Base-by-base conservation (phyloP, 1,139 yeast genomes). In the Geotrichum histeridarum region DNA sequence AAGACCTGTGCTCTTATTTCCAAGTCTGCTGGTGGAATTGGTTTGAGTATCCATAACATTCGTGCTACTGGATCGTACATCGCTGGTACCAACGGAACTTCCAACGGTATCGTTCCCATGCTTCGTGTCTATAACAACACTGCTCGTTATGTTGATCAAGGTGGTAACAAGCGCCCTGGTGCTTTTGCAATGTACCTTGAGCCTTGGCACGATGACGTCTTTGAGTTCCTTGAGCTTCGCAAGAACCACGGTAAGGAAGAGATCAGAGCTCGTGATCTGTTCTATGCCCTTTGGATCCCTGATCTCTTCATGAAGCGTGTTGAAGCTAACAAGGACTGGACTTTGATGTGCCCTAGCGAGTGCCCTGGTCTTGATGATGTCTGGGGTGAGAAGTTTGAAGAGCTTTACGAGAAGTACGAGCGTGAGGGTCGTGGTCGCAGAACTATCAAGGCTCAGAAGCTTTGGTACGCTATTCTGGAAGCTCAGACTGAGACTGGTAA, bases 91-190 rank as follows among this genome's bases (percentile, higher is more conserved):
- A 88, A 87, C 66, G 96, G 96, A 64, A 84, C 91, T 37, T 86
- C 95, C 31, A 88, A 84, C 64, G 96, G 96, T 60, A 77, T 88
- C 60, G 83, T 88, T 58, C 96, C 96, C 49, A 88, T 88, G 96
- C 79, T 88, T 55, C 81, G 95, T 65, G 96, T 88, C 31, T 88
- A 81, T 76, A 88, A 88, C 77, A 87, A 87, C 73, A 87, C 96
- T 55, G 96, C 96, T 35, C 80, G 96, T 68, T 88, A 88, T 64
- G 96, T 88, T 50, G 96, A 88, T 66, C 96, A 88, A 75, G 96
- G 96, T 68, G 96, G 96, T 64, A 88, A 88, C 76, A 89, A 89
- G 72, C 81, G 96, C 68, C 96, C 96, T 1, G 96, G 96, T 66
- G 96, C 96, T 12, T 86, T 88, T 70, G 95, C 96, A 43, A 73